phyloP scores from a whole-genome alignment of 2,329 filamentous ascomycete genomes.

The Parastagonospora nodorum region DNA sequence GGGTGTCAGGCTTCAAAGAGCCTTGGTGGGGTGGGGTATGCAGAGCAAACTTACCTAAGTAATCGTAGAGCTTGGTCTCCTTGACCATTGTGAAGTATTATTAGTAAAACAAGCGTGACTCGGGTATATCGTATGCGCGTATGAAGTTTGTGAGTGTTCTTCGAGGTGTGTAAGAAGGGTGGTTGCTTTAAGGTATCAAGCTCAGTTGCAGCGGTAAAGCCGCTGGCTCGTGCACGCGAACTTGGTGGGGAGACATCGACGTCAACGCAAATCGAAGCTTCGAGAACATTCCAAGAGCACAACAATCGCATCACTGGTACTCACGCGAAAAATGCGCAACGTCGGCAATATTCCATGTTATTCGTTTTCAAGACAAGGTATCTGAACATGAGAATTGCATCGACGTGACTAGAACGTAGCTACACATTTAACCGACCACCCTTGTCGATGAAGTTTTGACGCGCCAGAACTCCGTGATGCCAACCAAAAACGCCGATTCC shows the following conservation, averaged over 20 bases:
- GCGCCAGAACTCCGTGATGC: slow-evolving; percentile 43
- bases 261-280: slow-evolving; percentile 41
- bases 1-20: slow-evolving; percentile 11
- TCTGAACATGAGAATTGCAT: slow-evolving; percentile 25
- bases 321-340: slow-evolving; percentile 1
- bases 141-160: slow-evolving; percentile 8
- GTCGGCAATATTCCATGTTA: slow-evolving; percentile 14
- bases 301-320: slow-evolving; percentile 6
- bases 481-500: slow-evolving; percentile 36
- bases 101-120: slow-evolving; percentile 6
- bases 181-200: slow-evolving; percentile 35
- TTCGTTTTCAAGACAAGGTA: slow-evolving; percentile 21
- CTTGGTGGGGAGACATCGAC: slow-evolving; percentile 23
- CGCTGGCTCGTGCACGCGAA: slow-evolving; percentile 14
- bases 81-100: slow-evolving; percentile 72
- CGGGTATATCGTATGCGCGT: slow-evolving; percentile 17
- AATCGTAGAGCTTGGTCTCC: slow-evolving; percentile 94
- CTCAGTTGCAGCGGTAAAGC: slow-evolving; percentile 32
- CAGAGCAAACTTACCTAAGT: slow-evolving; percentile 58
- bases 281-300: slow-evolving; percentile 42
- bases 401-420: slow-evolving; percentile 23
- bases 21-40: slow-evolving; percentile 27
- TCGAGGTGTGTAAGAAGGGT: slow-evolving; percentile 24
- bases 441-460: slow-evolving; percentile 32
- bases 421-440: slow-evolving; percentile 27